A percentile compares a stretch with the other conserved stretches of the same genome.
These are phyloP conservation scores for Calonectria hawksworthii DNA, from an alignment of 2,329 filamentous ascomycete species.

Conservation along the genomic window DNA sequence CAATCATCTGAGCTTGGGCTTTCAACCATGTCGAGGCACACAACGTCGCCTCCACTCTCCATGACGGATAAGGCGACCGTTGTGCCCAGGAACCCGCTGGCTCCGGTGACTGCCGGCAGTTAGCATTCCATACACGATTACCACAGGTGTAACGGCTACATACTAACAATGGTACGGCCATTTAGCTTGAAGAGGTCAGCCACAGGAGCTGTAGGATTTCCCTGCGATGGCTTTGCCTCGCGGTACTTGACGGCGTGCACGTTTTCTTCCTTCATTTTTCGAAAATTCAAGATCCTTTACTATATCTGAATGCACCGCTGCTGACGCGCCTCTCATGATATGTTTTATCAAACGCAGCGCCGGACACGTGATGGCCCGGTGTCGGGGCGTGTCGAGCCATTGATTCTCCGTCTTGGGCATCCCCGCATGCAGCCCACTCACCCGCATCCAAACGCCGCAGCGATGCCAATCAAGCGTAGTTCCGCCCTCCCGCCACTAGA, in stretches of 20 bases:
- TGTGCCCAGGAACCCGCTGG: not conserved
- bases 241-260: constrained; percentile 15
- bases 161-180: not conserved
- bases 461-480: not conserved
- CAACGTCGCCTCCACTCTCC: not conserved
- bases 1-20: not conserved
- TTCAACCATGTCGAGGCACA: not conserved
- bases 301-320: not conserved
- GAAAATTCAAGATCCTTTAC: not conserved
- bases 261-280: not conserved
- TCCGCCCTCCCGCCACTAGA: not conserved
- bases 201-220: not conserved
- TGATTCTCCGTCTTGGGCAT: not conserved
- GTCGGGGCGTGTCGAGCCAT: not conserved
- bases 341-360: not conserved
- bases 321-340: not conserved
- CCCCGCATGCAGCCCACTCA: not conserved
- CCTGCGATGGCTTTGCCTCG: constrained; percentile 14
- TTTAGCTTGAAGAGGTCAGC: not conserved
- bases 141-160: not conserved
- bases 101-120: not conserved
- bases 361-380: constrained; percentile 2
- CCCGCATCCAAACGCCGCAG: not conserved
- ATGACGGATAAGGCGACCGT: not conserved
- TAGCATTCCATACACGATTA: not conserved